Base-by-base conservation (phyloP, 2,329 filamentous ascomycete species). In the Colletotrichum chlorophyti region DNA sequence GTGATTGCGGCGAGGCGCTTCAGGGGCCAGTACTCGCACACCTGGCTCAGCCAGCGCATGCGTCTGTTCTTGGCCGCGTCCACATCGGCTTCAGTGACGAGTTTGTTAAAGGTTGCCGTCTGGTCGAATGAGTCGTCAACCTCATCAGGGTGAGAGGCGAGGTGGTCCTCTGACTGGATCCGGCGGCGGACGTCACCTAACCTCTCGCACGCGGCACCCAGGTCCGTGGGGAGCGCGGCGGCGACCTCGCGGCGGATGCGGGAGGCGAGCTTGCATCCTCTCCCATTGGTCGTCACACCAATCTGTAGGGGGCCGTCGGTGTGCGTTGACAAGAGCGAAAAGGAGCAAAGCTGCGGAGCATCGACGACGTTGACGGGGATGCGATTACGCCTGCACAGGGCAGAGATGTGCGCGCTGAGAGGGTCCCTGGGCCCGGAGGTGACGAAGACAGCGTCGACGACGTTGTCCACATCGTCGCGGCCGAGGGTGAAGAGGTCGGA, bases 11-110 rank as follows among this genome's bases (percentile, higher is more conserved):
- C 92, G 1, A 99, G 83, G 15, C 91, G 86, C 63, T 87, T 88
- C 23, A 99, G 81, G 2, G 95, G 93, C 95, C 95, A 99, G 76
- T 99, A 99, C 78, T 99, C 95, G 81, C 95, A 99, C 49, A 99
- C 92, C 71, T 99, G 95, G 17, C 90, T 86, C 1, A 99, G 80
- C 95, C 95, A 99, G 57, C 95, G 85, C 80, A 96, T 93, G 48
- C 95, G 84, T 59, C 94, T 82, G 19, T 85, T 93, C 70, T 92
- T 92, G 14, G 87, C 85, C 3, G 88, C 88, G 59, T 90, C 88
- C 1, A 84, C 76, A 67, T 95, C 91, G 40, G 88, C 86, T 42
- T 91, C 88, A 0, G 82, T 85, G 6, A 98, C 83, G 4, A 99
- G 80, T 60, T 84, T 87, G 73, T 99, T 99, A 74, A 99, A 97